Evolutionary conservation across 495 filamentous ascomycete genomes (phyloP).

Genomic region (Neurospora pannonica): DNA sequence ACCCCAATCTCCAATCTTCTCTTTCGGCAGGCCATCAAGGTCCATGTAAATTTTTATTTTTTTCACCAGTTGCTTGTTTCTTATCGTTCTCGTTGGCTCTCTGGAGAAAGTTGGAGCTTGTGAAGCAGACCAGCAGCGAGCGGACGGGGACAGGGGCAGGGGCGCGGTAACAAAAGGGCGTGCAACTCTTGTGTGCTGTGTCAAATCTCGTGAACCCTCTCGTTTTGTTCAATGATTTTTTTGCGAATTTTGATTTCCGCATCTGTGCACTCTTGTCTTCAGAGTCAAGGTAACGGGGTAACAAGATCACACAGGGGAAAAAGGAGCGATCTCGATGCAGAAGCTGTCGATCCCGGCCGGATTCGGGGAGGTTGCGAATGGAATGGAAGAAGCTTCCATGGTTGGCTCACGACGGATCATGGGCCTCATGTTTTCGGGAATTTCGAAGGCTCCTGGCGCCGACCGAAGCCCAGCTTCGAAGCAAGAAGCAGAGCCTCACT

Average conservation of each 20-base stretch:
- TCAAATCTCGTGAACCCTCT: neutral
- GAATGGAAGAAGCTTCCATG: neutral
- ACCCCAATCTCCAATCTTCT: neutral
- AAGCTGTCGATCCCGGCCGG: neutral
- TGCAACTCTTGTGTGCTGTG: neutral
- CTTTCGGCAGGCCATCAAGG: neutral
- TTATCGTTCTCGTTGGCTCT: neutral
- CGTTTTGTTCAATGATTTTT: neutral
- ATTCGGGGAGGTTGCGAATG: neutral
- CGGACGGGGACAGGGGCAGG: neutral
- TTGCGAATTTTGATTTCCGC: neutral
- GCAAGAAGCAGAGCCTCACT: neutral
- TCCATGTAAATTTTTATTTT: neutral
- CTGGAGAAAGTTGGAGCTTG: neutral
- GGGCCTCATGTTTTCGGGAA: neutral
- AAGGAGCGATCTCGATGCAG: neutral
- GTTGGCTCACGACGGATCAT: neutral
- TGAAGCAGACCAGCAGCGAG: neutral
- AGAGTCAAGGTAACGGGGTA: neutral
- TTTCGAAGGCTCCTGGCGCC: neutral
- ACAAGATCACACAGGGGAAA: neutral
- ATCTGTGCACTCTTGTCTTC: neutral
- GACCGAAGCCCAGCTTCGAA: neutral
- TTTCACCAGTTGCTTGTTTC: neutral
- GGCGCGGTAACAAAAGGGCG: neutral